phyloP scores from a whole-genome alignment of 768 basidiomycete species.

The Rhodosporidiobolus sp. region DNA sequence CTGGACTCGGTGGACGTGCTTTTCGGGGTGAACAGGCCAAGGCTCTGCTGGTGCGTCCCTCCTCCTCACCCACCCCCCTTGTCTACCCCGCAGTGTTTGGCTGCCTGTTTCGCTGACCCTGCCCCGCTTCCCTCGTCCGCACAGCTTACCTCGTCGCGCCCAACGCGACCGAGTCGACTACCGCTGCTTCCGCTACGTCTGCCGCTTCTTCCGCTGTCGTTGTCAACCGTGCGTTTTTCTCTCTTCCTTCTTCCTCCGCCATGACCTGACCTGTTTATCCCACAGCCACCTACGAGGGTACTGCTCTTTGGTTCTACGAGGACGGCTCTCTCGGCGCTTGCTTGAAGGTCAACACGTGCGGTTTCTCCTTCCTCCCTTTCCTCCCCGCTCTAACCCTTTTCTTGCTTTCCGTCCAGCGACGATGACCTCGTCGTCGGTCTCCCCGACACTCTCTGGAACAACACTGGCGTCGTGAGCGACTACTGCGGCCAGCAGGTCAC shows the following conservation, averaged over 20 bases:
- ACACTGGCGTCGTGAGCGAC: constrained; percentile 8
- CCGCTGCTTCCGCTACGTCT: neutral
- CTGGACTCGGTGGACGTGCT: no score
- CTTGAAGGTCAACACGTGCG: neutral
- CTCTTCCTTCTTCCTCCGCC: neutral
- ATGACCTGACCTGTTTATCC: neutral
- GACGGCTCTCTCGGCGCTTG: neutral
- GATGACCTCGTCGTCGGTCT: constrained; percentile 30
- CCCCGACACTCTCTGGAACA: constrained; percentile 19
- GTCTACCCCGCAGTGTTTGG: neutral
- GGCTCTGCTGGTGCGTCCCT: no score
- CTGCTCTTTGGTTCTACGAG: constrained; percentile 13
- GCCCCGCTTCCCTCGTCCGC: neutral
- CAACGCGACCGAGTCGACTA: neutral
- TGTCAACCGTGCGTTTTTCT: neutral
- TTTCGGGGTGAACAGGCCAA: no score
- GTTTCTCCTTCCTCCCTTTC: neutral
- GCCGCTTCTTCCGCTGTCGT: neutral
- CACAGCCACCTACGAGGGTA: neutral
- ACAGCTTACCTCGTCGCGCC: neutral
- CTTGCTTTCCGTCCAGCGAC: constrained; percentile 7
- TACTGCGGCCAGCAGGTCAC: constrained; percentile 25
- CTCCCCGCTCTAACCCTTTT: neutral
- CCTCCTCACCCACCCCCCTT: neutral
- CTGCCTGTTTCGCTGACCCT: neutral